Evolutionary conservation across 345 rosid genomes (phyloP).

Genomic region (Salix brachista): DNA sequence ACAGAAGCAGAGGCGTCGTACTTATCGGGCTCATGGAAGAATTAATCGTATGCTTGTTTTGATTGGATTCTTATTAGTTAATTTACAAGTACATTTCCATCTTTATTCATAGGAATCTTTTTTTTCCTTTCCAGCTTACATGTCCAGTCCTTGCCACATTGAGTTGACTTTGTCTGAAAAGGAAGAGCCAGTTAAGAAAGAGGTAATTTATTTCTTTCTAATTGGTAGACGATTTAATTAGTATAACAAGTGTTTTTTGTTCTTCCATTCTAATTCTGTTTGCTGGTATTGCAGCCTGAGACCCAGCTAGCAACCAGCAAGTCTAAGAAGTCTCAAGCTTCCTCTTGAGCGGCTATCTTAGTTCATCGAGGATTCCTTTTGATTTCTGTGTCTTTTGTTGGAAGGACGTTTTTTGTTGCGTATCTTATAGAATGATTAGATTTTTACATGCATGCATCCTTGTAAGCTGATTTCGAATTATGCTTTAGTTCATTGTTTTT

Average conservation of each 20-base stretch:
- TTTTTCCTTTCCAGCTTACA: conserved; percentile 55
- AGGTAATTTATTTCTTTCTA: conserved; percentile 40
- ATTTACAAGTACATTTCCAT: too few relatives aligned
- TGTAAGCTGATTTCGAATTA: conserved; percentile 10
- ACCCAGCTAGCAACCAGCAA: conserved; percentile 71
- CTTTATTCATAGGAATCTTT: neutral
- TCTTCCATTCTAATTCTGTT: neutral
- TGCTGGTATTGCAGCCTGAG: conserved; percentile 56
- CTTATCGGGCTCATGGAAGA: conserved; percentile 98
- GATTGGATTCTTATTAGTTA: neutral
- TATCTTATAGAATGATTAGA: conserved; percentile 20
- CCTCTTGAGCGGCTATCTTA: conserved; percentile 10
- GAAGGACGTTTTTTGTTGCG: conserved; percentile 16
- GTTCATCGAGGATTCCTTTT: neutral
- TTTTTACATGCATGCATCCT: conserved; percentile 16
- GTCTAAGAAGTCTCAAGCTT: conserved; percentile 58
- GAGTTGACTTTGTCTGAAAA: conserved; percentile 85
- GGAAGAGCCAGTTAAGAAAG: conserved; percentile 92
- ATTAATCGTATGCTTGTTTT: conserved; percentile 63
- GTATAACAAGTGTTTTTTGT: neutral
- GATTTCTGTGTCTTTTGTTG: neutral
- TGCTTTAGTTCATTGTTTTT: conserved; percentile 9
- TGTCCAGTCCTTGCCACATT: conserved; percentile 97
- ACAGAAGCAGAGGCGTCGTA: conserved; percentile 86
- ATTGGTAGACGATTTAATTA: too few relatives aligned